Evolutionary conservation across 768 basidiomycete genomes (phyloP), one percentile per base, ranked within the genome.

Genomic region (Leccinum incarnatum): DNA sequence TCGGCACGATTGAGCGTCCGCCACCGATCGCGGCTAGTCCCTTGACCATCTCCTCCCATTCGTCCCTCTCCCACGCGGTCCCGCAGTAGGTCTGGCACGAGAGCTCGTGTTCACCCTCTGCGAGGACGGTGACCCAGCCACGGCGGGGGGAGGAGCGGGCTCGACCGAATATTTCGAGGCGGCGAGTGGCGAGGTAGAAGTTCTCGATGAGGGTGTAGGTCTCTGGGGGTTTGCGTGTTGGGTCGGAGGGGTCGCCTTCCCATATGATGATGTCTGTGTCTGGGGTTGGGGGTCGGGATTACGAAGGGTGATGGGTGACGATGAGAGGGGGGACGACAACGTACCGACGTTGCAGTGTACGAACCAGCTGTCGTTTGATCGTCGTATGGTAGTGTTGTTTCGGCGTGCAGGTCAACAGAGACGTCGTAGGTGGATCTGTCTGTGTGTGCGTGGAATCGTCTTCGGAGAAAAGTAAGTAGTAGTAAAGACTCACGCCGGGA

Each of bases 231-330:
- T n/a, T 12, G 12, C 32, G 30, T 1, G 30, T 87, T 2, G 92
- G 91, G 73, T 96, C 94, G 4, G 79, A 72, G 5, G 86, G 77
- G 65, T 95, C 93, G n/a, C 93, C 90, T 79, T 95, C 92, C 94
- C 95, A 97, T 19, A 98, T 87, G 57, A 96, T 87, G 10, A 96
- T 91, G 72, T 97, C 95, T n/a, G 95, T 96, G 69, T 96, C 95
- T 93, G 60, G 36, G 1, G 49, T 49, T 48, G 7, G n/a, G 29
- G 32, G 73, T 0, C 6, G 30, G 46, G 23, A n/a, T 34, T 12
- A 58, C 5, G 7, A 23, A 30, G 15, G 3, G 11, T 27, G 27
- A 27, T 27, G 27, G 8, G 27, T 27, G 27, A 27, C 7, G 27
- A 27, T 27, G 7, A 27, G 27, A 27, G 14, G n/a, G 30, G 17